Evolutionary conservation across 371 early-diverging fungal species (phyloP).

Genomic region (Haplosporangium sp.): DNA sequence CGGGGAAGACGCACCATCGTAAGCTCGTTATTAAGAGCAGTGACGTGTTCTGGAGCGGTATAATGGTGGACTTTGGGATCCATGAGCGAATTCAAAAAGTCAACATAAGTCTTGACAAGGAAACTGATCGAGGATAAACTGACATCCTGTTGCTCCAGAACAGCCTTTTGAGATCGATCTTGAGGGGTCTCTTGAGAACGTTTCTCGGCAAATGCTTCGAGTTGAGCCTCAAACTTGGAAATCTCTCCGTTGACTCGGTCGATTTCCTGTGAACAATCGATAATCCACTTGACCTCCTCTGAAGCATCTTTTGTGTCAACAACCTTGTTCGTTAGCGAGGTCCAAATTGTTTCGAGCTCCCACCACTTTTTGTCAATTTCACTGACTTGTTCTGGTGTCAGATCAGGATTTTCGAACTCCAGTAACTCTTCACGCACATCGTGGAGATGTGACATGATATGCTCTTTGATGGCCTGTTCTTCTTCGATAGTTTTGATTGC

Average conservation of each 20-base stretch:
- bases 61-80: constrained; percentile 55
- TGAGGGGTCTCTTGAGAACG: constrained; percentile 41
- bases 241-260: constrained; percentile 49
- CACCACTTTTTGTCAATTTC: constrained; percentile 55
- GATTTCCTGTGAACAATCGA: constrained; percentile 56
- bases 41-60: constrained; percentile 46
- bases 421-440: constrained; percentile 53
- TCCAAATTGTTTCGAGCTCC: constrained; percentile 53
- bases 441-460: constrained; percentile 48
- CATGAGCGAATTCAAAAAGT: constrained; percentile 53
- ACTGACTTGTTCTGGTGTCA: constrained; percentile 49
- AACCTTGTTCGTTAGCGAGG: constrained; percentile 36
- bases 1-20: constrained; percentile 41
- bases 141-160: constrained; percentile 50
- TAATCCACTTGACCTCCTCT: constrained; percentile 55
- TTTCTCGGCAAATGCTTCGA: constrained; percentile 43
- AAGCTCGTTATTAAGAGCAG: constrained; percentile 48
- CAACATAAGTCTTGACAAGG: constrained; percentile 47
- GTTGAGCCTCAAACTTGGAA: constrained; percentile 42
- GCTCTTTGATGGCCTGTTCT: constrained; percentile 45
- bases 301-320: constrained; percentile 40
- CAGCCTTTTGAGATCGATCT: constrained; percentile 36
- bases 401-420: constrained; percentile 39
- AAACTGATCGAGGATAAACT: constrained; percentile 50
- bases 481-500: constrained; percentile 39